A percentile compares a stretch with the other conserved stretches of the same genome.
Conservation (phyloP, 2,329 filamentous ascomycete genomes). For the Botrytis sinoallii region DNA sequence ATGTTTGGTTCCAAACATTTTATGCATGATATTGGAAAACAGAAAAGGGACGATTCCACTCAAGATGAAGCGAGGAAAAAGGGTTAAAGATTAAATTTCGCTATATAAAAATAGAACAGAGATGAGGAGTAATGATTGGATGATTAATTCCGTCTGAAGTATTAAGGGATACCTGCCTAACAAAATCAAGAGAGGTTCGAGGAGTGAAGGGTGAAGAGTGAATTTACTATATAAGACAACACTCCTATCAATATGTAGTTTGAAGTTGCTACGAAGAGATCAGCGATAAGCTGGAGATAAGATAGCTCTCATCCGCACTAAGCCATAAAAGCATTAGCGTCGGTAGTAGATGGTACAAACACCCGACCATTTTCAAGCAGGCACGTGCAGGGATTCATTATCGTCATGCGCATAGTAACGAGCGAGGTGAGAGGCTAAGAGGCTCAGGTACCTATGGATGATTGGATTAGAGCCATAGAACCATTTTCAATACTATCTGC, state of each 20-base stretch:
- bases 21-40: not conserved
- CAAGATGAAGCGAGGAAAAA: not conserved
- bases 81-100: not conserved
- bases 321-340: not conserved
- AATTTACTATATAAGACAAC: not conserved
- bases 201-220: not conserved
- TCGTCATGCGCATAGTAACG: constrained; percentile 5
- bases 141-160: not conserved
- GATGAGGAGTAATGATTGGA: not conserved
- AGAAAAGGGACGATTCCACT: not conserved
- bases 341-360: not conserved
- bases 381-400: not conserved
- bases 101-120: not conserved
- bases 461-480: not conserved
- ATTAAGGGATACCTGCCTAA: too few species aligned
- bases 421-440: too few species aligned
- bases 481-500: too few species aligned
- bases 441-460: too few species aligned
- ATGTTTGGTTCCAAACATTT: not conserved
- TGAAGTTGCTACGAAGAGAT: not conserved
- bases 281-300: not conserved
- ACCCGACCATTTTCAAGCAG: not conserved
- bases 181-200: not conserved
- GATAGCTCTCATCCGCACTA: not conserved
- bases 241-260: not conserved